Evolutionary conservation across 257 asterid genomes (phyloP), one percentile per base, ranked within the genome.

Genomic region (Nicotiana tomentosiformis): DNA sequence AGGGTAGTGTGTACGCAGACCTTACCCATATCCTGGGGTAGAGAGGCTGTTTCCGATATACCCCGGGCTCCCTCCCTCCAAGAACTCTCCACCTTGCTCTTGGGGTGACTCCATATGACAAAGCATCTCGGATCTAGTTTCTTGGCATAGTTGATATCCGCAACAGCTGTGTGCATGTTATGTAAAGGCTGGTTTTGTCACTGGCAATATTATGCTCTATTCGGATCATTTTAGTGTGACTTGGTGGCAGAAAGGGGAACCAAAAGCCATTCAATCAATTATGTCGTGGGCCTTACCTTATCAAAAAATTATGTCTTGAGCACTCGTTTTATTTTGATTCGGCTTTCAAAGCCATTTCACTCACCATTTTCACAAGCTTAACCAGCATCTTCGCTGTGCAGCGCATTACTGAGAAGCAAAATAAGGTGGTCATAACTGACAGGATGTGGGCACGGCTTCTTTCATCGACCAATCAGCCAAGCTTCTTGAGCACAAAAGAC

Each of bases 381-480:
- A 29, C 16, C 8, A 29, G 64, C 16, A 17, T 51, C 43, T 76
- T 76, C 9, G 43, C 5, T 51, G 30, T 89, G 86, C 89, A 90
- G 91, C 91, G 90, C 26, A 86, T 90, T 29, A 90, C 78, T 37
- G 91, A 86, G 84, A 58, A 82, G 51, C 91, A 90, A 82, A 86
- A 90, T 86, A 88, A 86, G 77, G 92, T 90, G 79, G 92, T 88
- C 66, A 84, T 87, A 78, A 90, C 92, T 2, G 91, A 90, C 81
- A 83, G 91, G 84, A 90, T 86, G 90, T 90, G 92, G 92, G 91
- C 91, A 2, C 87, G 92, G 23, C 90, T 90, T 35, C 92, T 90
- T 72, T 85, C 92, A n/a, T 88, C 91, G 10, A 90, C 92, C n/a
- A 88, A 88, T 83, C 92, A 90, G 83, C 92, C 92, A 32, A 90